These are phyloP conservation scores for Flueggea neowawraea DNA, from an alignment of 441 rosid species.

Conservation along the genomic window DNA sequence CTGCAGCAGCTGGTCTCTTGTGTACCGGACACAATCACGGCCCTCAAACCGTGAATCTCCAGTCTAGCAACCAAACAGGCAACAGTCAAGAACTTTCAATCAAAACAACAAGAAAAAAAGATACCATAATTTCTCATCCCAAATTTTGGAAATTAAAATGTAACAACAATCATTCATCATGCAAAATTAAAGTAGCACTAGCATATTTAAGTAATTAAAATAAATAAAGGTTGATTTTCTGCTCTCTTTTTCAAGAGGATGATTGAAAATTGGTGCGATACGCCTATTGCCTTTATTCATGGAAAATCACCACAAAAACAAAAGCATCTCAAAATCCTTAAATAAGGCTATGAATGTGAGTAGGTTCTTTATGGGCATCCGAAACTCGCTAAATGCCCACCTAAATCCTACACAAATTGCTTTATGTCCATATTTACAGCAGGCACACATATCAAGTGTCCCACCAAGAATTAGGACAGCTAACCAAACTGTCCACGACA, in stretches of 20 bases:
- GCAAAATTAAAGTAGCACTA: too few species aligned
- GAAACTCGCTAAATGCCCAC: conserved; percentile 46
- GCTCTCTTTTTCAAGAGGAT: too few species aligned
- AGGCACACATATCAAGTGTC: conserved; percentile 54
- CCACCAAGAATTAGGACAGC: conserved; percentile 75
- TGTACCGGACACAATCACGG: conserved; percentile 55
- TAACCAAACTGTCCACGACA: background rate
- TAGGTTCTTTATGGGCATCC: conserved; percentile 59
- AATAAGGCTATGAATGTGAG: conserved; percentile 16
- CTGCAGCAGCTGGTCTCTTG: conserved; percentile 73
- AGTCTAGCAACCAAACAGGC: conserved; percentile 33
- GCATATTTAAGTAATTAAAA: too few species aligned
- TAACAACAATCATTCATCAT: too few species aligned
- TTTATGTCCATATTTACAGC: conserved; percentile 71
- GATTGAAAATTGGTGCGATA: too few species aligned
- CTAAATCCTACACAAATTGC: conserved; percentile 54
- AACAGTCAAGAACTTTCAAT: conserved; percentile 16
- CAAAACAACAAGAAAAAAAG: background rate
- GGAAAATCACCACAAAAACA: background rate
- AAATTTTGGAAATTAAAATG: too few species aligned
- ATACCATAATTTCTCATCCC: too few species aligned
- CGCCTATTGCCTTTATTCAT: too few species aligned
- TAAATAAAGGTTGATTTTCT: too few species aligned
- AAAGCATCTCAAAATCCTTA: background rate
- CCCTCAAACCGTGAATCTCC: conserved; percentile 69